Percentiles rank a stretch among this genome's conserved stretches.
Conservation (phyloP, 176 grass and related monocot species). For the Avena insularis region DNA sequence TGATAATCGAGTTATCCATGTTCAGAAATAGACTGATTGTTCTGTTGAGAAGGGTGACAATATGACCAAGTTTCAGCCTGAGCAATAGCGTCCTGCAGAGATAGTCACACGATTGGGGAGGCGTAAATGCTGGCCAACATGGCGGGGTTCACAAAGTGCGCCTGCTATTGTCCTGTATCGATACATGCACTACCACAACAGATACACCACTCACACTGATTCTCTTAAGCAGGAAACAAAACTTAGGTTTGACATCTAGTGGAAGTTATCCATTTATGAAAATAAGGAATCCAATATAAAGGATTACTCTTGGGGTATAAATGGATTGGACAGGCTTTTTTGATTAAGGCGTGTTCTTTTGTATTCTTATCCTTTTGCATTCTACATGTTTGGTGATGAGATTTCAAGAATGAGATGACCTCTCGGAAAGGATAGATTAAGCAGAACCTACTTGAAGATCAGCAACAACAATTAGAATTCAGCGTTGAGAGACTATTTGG, state of each 20-base stretch:
- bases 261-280: conserved; percentile 87
- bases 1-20: neutral
- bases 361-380: conserved; percentile 86
- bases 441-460: conserved; percentile 97
- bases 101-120: too few species aligned
- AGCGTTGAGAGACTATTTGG: conserved; percentile 84
- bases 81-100: too few species aligned
- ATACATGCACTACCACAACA: conserved; percentile 16
- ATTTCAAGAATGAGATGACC: conserved; percentile 79
- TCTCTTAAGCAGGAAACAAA: conserved; percentile 72
- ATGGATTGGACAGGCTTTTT: conserved; percentile 89
- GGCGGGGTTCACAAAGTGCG: too few species aligned
- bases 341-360: conserved; percentile 91
- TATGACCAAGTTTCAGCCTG: too few species aligned
- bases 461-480: conserved; percentile 95
- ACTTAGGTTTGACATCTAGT: conserved; percentile 69
- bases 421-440: conserved; percentile 66
- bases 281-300: conserved; percentile 97
- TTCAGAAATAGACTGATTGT: neutral
- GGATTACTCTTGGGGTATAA: conserved; percentile 90
- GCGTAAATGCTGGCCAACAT: too few species aligned
- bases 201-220: conserved; percentile 75
- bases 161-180: too few species aligned
- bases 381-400: conserved; percentile 84
- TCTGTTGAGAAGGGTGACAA: too few species aligned